Base-by-base conservation (phyloP, 164 flowering plant species). In the Malania oleifera region DNA sequence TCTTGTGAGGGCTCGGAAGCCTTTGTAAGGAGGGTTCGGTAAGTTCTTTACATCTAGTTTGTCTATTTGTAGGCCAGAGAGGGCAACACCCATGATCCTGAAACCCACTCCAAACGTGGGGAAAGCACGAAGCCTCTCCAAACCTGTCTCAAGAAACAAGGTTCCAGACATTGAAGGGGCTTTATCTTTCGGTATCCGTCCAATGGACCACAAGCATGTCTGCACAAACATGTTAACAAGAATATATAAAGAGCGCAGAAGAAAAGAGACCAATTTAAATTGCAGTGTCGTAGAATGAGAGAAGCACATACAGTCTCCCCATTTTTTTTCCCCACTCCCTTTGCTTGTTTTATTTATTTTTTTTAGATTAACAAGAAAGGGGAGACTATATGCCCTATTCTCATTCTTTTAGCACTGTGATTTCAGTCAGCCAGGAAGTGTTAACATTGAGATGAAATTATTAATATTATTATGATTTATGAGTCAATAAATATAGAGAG, bases 141-240 rank as follows among this genome's bases (percentile, higher is more conserved):
- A 37, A 43, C 97, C 95, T 19, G 82, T 51, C 60, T 74, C 91
- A 5, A 88, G 84, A 46, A 64, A 61, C 17, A 93, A 52, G n/a
- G 86, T 82, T 44, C 99, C 97, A 35, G 96, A 68, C 83, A 90
- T 70, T 59, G 83, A 78, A 18, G 97, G 99, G 54, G 95, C 67
- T 75, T 82, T 93, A 58, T 93, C 97, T 62, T 93, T 90, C 2
- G 97, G 96, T 19, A 93, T 86, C 31, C 87, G 66, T 8, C 92
- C 99, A 44, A 92, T 85, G 48, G 88, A 80, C 99, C 97, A 93
- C 24, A 69, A 54, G 66, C 99, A 93, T 0, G 68, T 82, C 99
- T 92, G 95, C 61, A 68, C 29, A 39, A 52, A 54, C 23, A 67
- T 29, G 35, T 51, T 5, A 35, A 18, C 28, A 17, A 9, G 17